Conservation (phyloP, 2,329 filamentous ascomycete genomes). For the Colletotrichum coccodes region DNA sequence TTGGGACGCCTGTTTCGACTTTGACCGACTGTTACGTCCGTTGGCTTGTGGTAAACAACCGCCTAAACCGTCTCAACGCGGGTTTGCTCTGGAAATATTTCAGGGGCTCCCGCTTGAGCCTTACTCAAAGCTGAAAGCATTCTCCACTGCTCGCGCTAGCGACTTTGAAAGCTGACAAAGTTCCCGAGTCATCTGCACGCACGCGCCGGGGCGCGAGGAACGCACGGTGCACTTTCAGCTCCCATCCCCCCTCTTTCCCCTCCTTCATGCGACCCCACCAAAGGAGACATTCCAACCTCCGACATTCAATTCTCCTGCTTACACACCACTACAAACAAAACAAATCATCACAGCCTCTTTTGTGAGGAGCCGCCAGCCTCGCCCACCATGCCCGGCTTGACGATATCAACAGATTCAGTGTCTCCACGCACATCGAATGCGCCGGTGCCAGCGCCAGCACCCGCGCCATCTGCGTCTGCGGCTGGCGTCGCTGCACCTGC, state of each 20-base stretch:
- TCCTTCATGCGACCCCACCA: slow-evolving; percentile 21
- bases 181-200: slow-evolving; percentile 6
- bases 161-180: slow-evolving; percentile 19
- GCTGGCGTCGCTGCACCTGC: neutral
- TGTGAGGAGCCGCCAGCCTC: slow-evolving; percentile 15
- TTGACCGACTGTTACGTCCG: neutral
- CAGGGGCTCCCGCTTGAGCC: neutral
- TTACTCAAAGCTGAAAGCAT: slow-evolving; percentile 11
- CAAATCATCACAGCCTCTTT: neutral
- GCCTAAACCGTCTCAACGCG: neutral
- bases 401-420: slow-evolving; percentile 37
- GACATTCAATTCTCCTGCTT: neutral
- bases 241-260: slow-evolving; percentile 10
- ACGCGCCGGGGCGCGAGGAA: neutral
- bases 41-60: neutral
- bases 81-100: neutral
- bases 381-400: slow-evolving; percentile 43
- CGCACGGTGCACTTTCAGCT: slow-evolving; percentile 26
- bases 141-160: neutral
- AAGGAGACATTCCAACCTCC: slow-evolving; percentile 12
- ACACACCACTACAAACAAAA: slow-evolving; percentile 4
- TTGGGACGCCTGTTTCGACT: neutral
- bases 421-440: slow-evolving; percentile 36
- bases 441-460: slow-evolving; percentile 6
- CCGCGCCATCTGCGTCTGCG: slow-evolving; percentile 11